Base-by-base conservation (phyloP, 768 basidiomycete genomes). In the Suillus weaverae region DNA sequence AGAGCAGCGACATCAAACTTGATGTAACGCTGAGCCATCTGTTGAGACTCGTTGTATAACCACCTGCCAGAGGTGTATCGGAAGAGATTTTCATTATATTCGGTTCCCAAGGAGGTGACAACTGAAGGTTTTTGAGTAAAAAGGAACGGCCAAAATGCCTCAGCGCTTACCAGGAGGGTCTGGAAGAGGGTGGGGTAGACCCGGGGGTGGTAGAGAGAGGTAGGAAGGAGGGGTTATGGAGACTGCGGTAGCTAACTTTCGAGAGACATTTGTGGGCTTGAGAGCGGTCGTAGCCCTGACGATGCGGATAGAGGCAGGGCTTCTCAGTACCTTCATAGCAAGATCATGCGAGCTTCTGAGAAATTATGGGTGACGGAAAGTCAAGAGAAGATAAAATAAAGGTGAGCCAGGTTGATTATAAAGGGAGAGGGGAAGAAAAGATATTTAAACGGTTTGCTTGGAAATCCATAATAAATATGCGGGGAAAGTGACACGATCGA, bases 11-110 rank as follows among this genome's bases (percentile, higher is more conserved):
- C 69, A 44, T 72, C 51, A 46, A 70, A 68, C 35, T 50, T 62
- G 33, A 53, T 59, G 48, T 65, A 69, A 48, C 61, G 67, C 56
- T 67, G 63, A 20, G 62, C 55, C 60, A 64, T 63, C 67, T 70
- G 64, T 55, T 70, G 63, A 5, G 64, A 60, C 60, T 75, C 71
- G 54, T 75, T 76, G 63, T 74, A 74, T 22, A 75, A 64, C 73
- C 74, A 76, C 62, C 68, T 69, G 11, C 70, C 73, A 1, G 66
- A 66, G 10, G 66, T 66, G 18, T 66, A 66, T n/a, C 66, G 56
- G 48, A 66, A 66, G 16, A 60, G 53, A 20, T 64, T 64, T 5
- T 66, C 66, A 11, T 66, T 59, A 13, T 55, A 30, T 22, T 48
- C 64, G 44, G 63, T n/a, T 53, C 46, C 55, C 18, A 51, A 38